phyloP scores from a whole-genome alignment of 768 basidiomycete genomes.

The Nidula microcarpa region DNA sequence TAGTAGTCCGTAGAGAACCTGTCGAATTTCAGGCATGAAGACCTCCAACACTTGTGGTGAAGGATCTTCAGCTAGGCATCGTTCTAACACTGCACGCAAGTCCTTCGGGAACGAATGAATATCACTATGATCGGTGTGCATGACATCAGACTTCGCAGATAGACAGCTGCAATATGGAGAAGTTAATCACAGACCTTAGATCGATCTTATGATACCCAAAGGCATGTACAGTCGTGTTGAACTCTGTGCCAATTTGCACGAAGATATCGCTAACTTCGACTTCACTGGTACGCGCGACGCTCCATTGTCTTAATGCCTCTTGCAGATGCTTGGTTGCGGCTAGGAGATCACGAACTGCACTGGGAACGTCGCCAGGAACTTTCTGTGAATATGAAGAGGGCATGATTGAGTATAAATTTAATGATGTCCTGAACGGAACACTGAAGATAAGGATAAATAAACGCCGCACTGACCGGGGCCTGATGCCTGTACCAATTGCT shows the following conservation, averaged over 20 bases:
- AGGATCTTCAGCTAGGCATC: constrained; percentile 73
- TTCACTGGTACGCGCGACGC: constrained; percentile 52
- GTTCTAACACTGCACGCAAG: constrained; percentile 63
- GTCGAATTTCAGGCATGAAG: constrained; percentile 80
- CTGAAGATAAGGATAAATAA: background rate
- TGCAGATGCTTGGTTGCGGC: constrained; percentile 83
- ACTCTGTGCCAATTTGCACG: constrained; percentile 85
- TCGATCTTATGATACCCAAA: constrained; percentile 74
- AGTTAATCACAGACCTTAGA: constrained; percentile 54
- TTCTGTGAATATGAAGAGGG: constrained; percentile 18
- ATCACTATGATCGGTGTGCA: constrained; percentile 38
- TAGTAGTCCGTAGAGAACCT: constrained; percentile 78
- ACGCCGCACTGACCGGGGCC: background rate
- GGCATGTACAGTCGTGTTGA: constrained; percentile 74
- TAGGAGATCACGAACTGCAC: constrained; percentile 64
- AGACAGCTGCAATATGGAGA: background rate
- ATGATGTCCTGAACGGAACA: background rate
- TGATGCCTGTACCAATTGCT: background rate
- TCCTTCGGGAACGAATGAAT: constrained; percentile 60
- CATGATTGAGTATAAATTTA: constrained; percentile 2
- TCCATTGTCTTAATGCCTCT: constrained; percentile 70
- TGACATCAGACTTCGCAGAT: background rate
- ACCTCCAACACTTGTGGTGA: constrained; percentile 65
- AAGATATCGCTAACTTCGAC: constrained; percentile 85
- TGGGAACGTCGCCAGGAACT: constrained; percentile 46